Evolutionary conservation across 2,329 filamentous ascomycete species (phyloP), one percentile per base, ranked within the genome.

Genomic region (Colletotrichum liaoningense): DNA sequence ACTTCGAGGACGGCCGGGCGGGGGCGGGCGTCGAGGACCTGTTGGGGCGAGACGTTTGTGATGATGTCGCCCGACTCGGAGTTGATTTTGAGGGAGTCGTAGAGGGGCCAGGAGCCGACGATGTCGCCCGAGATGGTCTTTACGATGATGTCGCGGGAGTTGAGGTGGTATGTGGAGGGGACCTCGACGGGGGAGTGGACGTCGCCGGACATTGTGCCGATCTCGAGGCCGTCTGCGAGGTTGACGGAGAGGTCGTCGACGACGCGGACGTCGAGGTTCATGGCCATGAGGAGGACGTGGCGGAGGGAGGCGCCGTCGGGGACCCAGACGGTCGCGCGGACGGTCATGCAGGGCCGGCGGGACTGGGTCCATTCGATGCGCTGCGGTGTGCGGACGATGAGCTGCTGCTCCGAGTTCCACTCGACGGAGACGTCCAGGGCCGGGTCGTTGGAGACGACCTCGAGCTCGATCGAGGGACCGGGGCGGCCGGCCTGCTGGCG

Each of bases 81-180:
- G 22, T 79, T 75, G n/a, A 89, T 78, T 22, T 81, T 79, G 14
- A 90, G 83, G 35, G 83, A 79, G 76, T 89, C 86, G 77, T 85
- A 87, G 1, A 90, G 80, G 0, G 88, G 86, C 81, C 86, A 89
- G 78, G 83, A 84, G 35, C 88, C 88, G 16, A 73, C 72, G 74
- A 90, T 84, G 16, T 79, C 63, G 8, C 86, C 86, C 1, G 86
- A 83, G 3, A 83, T 82, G 22, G 87, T 86, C 30, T 78, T 75
- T 16, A 87, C 81, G 33, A 81, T 77, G 68, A 87, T 84, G 63
- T 82, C 76, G 38, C 86, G 83, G 0, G 85, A 85, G 67, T 84
- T 79, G 58, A 90, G 79, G 7, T 76, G 74, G 78, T 86, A 89
- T 1, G 83, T 80, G 9, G 77, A 65, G 3, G 78, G 80, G 5